phyloP scores from a whole-genome alignment of 305 asterid species.

The Fraxinus platypoda region DNA sequence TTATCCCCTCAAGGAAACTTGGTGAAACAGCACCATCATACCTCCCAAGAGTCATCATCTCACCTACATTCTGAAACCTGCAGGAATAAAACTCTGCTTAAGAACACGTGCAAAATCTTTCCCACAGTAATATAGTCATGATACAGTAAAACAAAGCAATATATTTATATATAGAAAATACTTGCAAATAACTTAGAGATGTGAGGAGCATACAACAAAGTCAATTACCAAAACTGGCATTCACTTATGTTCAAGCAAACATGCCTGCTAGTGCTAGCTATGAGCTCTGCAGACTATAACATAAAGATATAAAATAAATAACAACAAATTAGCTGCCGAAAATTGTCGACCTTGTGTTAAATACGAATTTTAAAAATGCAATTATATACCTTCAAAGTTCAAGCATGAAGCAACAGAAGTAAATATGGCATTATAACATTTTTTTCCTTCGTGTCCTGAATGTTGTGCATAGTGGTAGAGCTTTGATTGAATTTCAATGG shows the following conservation, averaged over 20 bases:
- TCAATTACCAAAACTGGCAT: not conserved
- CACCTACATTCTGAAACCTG: slow-evolving; percentile 93
- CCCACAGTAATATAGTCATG: not conserved
- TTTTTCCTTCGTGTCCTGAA: not conserved
- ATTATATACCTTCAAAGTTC: not conserved
- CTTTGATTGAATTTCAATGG: not conserved
- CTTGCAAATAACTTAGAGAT: not conserved
- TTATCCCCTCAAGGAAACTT: slow-evolving; percentile 71
- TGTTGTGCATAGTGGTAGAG: not conserved
- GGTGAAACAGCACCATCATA: slow-evolving; percentile 86
- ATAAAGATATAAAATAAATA: not conserved
- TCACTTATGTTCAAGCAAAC: not conserved
- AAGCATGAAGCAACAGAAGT: not conserved
- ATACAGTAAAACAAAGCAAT: not conserved
- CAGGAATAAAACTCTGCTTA: not conserved
- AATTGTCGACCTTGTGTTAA: not conserved
- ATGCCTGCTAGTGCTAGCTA: not conserved
- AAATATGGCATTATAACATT: not conserved
- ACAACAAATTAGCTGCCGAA: not conserved
- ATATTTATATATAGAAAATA: not conserved
- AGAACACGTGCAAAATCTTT: not conserved
- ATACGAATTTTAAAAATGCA: not conserved
- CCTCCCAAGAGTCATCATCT: slow-evolving; percentile 97
- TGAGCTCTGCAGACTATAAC: not conserved
- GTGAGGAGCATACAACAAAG: not conserved